These are phyloP conservation scores for Skeletonema menzelii DNA, from an alignment of 108 stramenopile species.

Conservation along the genomic window DNA sequence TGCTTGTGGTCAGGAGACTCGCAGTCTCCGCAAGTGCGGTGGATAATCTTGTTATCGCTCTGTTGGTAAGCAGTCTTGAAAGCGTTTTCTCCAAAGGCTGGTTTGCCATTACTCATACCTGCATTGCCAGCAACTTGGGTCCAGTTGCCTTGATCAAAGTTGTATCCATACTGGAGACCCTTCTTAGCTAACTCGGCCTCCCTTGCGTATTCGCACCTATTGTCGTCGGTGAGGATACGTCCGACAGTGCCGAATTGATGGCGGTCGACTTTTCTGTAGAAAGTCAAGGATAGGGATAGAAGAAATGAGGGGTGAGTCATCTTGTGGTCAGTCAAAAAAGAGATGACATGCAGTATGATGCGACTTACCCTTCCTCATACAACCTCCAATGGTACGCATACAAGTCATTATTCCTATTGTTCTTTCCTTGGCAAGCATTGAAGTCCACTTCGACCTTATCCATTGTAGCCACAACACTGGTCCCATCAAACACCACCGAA, in stretches of 20 bases:
- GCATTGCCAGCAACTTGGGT: constrained; percentile 34
- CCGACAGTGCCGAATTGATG: constrained; percentile 26
- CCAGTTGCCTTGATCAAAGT: constrained; percentile 17
- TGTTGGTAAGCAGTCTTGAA: constrained; percentile 16
- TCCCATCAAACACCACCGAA: neutral
- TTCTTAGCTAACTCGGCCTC: constrained; percentile 13
- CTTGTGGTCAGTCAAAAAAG: neutral
- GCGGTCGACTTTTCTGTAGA: constrained; percentile 5
- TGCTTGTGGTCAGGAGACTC: constrained; percentile 17
- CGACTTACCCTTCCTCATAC: constrained; percentile 30
- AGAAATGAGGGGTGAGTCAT: neutral
- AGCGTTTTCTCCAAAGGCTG: constrained; percentile 19
- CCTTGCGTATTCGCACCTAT: constrained; percentile 7
- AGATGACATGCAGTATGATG: neutral
- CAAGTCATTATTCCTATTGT: constrained; percentile 49
- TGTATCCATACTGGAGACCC: constrained; percentile 31
- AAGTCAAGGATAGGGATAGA: neutral
- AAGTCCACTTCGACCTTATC: constrained; percentile 36
- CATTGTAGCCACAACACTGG: constrained; percentile 12
- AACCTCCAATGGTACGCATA: constrained; percentile 42
- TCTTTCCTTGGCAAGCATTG: constrained; percentile 55
- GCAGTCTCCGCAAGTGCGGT: constrained; percentile 31
- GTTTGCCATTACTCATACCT: neutral
- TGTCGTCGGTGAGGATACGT: constrained; percentile 22
- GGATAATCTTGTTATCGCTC: constrained; percentile 7